Evolutionary conservation across 2,329 filamentous ascomycete species (phyloP), one percentile per base, ranked within the genome.

Genomic region (Pezicula neosporulosa): DNA sequence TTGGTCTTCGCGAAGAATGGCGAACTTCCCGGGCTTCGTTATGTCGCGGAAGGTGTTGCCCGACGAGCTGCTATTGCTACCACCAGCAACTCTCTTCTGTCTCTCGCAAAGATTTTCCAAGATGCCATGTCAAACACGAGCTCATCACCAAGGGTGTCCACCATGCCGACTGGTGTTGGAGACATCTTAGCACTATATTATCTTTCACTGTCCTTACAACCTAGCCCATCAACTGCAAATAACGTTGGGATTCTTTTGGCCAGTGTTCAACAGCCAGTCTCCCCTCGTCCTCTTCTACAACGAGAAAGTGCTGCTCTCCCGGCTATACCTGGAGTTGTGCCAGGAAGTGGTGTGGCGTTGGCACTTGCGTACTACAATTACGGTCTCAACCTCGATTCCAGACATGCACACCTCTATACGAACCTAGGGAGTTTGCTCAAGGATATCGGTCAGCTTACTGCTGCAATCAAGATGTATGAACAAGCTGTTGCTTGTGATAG

Each of bases 161-260:
- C 81, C 52, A 82, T 84, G 50, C 80, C 85, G 3, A 85, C 87
- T 42, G 88, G 90, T 1, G 90, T 97, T 21, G 85, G 90, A 39
- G 94, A 99, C 63, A 97, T 99, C 36, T 72, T 99, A 35, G 90
- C 92, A 2, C 79, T 99, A 12, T 99, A 99, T 68, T 99, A 99
- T 64, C 77, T 99, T 3, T 99, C 94, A 0, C 74, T 99, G 3
- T 96, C 94, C 0, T 77, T 99, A 2, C 94, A 97, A 57, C 92
- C 94, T 44, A 97, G 94, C 62, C 94, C 94, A 2, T 99, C 94
- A 0, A 99, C 94, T 0, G 94, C 94, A 1, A 99, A 99, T 67
- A 99, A 99, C 66, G 92, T 99, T 12, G 94, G 94, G 3, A 99
- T 99, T 50, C 77, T 99, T 27, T 82, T 99, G n/a, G 94, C 94